Percentiles rank a stretch among this genome's conserved stretches.
Conservation (phyloP, 129 eudicot genomes). For the Flaveria ramosissima region DNA sequence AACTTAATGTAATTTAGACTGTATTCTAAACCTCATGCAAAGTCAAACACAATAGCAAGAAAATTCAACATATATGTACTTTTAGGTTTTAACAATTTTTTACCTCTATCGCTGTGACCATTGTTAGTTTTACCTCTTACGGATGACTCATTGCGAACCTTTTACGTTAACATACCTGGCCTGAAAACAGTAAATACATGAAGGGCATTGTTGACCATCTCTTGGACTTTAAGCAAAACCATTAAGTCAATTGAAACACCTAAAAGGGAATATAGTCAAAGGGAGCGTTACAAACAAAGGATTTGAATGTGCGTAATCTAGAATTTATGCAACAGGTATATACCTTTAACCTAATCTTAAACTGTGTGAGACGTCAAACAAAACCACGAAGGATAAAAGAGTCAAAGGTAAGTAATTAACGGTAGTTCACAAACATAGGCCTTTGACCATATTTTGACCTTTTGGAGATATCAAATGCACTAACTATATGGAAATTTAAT, state of each 20-base stretch:
- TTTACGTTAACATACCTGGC: background rate
- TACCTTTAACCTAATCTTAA: too few relatives aligned
- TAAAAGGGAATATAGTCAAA: too few relatives aligned
- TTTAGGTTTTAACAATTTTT: too few relatives aligned
- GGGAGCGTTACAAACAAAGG: too few relatives aligned
- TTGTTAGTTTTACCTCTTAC: slow-evolving; percentile 21
- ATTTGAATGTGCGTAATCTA: too few relatives aligned
- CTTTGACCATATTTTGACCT: slow-evolving; percentile 19
- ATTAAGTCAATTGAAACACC: background rate
- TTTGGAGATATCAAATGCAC: background rate
- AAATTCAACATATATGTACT: background rate
- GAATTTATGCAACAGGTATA: too few relatives aligned
- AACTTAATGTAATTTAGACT: too few relatives aligned
- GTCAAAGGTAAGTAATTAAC: too few relatives aligned
- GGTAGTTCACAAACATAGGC: background rate
- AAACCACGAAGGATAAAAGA: too few relatives aligned
- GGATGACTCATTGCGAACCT: background rate
- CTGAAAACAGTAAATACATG: background rate
- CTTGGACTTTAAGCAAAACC: background rate
- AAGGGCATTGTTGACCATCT: background rate
- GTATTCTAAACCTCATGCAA: background rate
- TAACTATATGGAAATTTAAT: background rate
- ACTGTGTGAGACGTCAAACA: background rate
- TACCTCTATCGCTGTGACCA: slow-evolving; percentile 13
- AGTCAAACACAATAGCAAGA: too few relatives aligned